Conservation (phyloP, 192 early-diverging fungal genomes). For the Linnemannia elongata region DNA sequence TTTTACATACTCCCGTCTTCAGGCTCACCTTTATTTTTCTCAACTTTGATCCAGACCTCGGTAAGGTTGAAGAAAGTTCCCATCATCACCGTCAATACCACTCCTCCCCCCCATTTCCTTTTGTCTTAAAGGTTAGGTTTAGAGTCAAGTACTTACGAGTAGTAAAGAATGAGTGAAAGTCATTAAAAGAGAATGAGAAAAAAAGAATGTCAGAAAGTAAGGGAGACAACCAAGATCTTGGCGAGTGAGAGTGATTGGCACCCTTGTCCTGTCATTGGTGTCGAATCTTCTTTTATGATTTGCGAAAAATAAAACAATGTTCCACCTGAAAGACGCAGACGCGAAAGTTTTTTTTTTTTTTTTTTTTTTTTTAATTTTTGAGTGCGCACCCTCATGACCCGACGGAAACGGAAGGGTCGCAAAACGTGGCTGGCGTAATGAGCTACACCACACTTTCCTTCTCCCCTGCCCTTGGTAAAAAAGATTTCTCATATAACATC, state of each 20-base stretch:
- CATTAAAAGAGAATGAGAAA: too few relatives aligned
- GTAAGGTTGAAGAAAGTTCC: constrained; percentile 1
- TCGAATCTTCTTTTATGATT: neutral
- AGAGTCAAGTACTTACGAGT: neutral
- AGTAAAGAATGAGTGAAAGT: neutral
- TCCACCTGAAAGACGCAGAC: neutral
- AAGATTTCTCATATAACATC: neutral
- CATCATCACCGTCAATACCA: neutral
- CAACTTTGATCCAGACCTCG: neutral
- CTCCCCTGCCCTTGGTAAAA: neutral
- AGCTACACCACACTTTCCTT: too few relatives aligned
- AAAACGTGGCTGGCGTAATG: neutral
- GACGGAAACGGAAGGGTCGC: neutral
- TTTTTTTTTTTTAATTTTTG: too few relatives aligned
- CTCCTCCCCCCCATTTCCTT: neutral
- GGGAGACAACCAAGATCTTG: neutral
- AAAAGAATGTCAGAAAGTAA: too few relatives aligned
- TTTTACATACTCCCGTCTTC: neutral
- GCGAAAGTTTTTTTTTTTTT: too few relatives aligned
- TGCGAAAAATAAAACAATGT: neutral
- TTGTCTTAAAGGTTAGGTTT: neutral
- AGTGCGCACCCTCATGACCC: too few relatives aligned
- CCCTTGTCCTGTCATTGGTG: neutral
- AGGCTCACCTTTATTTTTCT: neutral
- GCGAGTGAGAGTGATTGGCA: too few relatives aligned